These are phyloP conservation scores for Calonectria pseudoreteaudii DNA, from an alignment of 2,329 filamentous ascomycete genomes.

Conservation along the genomic window DNA sequence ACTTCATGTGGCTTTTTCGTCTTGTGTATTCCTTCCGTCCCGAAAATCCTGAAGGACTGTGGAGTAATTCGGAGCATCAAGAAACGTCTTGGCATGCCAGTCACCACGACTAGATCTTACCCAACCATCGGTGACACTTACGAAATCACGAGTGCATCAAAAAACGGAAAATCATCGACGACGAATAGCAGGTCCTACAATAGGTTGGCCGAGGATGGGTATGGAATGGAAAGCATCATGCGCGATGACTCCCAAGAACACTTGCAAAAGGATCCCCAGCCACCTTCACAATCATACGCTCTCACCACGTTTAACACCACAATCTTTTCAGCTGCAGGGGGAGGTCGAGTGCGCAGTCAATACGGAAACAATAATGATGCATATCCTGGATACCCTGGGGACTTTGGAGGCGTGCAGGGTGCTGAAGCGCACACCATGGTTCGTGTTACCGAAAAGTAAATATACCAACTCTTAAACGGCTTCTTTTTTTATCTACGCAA, in stretches of 20 bases:
- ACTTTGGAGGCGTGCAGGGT: neutral
- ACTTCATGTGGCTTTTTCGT: neutral
- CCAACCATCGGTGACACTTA: neutral
- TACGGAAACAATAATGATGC: neutral
- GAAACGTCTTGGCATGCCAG: neutral
- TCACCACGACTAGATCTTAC: neutral
- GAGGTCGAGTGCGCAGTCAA: neutral
- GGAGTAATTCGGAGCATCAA: neutral
- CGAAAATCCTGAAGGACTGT: neutral
- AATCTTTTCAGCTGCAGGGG: neutral
- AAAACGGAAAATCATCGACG: neutral
- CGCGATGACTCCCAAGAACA: neutral
- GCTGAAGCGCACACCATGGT: neutral
- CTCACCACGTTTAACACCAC: neutral
- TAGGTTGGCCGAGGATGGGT: neutral
- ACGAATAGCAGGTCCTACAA: neutral
- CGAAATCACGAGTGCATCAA: neutral
- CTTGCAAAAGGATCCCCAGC: neutral
- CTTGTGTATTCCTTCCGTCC: neutral
- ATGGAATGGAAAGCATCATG: neutral
- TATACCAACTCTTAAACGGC: neutral
- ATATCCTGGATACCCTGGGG: neutral
- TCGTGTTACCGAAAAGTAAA: neutral
- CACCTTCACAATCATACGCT: neutral
- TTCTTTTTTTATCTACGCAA: neutral